A percentile compares a stretch with the other conserved stretches of the same genome.
Conservation (phyloP, 2,329 filamentous ascomycete genomes). For the Orbilia quercus region DNA sequence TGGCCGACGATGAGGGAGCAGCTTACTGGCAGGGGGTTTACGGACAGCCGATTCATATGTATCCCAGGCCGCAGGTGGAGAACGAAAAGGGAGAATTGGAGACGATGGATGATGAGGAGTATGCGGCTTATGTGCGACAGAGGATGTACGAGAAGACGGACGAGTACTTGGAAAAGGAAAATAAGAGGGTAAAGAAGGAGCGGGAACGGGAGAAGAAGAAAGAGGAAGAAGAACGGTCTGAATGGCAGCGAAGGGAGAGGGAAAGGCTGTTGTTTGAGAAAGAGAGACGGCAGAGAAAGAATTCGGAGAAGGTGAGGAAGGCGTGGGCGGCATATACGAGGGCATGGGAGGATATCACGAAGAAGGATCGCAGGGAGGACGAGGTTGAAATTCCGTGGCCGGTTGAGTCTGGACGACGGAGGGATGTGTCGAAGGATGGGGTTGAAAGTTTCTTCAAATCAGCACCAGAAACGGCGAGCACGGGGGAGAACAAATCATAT, state of each 20-base stretch:
- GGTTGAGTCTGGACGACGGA: conserved; percentile 71
- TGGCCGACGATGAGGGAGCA: conserved; percentile 96
- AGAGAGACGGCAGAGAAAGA: conserved; percentile 70
- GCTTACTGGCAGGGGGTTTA: conserved; percentile 97
- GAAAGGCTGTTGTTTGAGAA: conserved; percentile 75
- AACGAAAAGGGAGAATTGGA: conserved; percentile 72
- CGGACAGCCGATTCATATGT: conserved; percentile 90
- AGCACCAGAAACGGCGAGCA: conserved; percentile 63
- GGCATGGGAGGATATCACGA: conserved; percentile 71
- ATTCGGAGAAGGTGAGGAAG: conserved; percentile 65
- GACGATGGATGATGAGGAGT: conserved; percentile 91
- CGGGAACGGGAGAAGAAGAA: conserved; percentile 65
- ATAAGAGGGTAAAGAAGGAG: conserved; percentile 71
- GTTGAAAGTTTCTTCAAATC: conserved; percentile 77
- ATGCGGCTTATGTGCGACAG: conserved; percentile 82
- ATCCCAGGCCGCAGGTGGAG: conserved; percentile 69
- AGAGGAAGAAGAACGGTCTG: conserved; percentile 65
- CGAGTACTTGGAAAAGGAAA: conserved; percentile 82
- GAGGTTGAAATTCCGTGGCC: conserved; percentile 76
- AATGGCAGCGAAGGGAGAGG: conserved; percentile 72
- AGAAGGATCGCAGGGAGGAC: conserved; percentile 62
- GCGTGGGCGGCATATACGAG: conserved; percentile 74
- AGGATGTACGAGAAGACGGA: conserved; percentile 98
- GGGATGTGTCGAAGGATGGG: conserved; percentile 70
- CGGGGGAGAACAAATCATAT: conserved; percentile 60